Evolutionary conservation across 768 basidiomycete genomes (phyloP).

Genomic region (Termitomyces sp.): DNA sequence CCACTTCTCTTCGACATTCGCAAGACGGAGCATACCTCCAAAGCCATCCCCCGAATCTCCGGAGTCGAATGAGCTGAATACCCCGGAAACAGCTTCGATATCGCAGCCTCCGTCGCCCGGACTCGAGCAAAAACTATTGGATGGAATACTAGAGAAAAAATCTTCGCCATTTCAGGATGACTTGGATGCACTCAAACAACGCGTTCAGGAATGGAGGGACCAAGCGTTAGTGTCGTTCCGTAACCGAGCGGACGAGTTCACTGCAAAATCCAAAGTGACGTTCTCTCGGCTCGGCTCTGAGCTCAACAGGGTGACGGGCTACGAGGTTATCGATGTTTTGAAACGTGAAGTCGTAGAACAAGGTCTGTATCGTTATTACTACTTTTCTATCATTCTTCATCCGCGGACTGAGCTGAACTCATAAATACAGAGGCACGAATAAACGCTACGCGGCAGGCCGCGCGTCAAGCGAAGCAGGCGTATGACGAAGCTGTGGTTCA

Average conservation of each 20-base stretch:
- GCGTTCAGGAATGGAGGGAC: conserved; percentile 49
- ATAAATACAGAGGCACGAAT: conserved; percentile 65
- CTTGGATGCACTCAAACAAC: conserved; percentile 34
- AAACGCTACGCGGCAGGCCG: conserved; percentile 57
- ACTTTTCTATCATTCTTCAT: neutral
- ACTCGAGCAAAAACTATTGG: conserved; percentile 5
- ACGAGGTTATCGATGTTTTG: conserved; percentile 82
- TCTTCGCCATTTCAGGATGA: conserved; percentile 19
- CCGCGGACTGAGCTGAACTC: neutral
- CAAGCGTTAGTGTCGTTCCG: conserved; percentile 43
- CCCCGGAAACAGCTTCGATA: conserved; percentile 14
- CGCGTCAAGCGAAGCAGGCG: conserved; percentile 67
- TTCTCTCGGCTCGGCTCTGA: conserved; percentile 75
- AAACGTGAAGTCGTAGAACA: conserved; percentile 75
- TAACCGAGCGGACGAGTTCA: conserved; percentile 54
- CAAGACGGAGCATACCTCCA: conserved; percentile 28
- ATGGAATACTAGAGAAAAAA: conserved; percentile 11
- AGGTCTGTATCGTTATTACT: conserved; percentile 48
- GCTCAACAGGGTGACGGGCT: conserved; percentile 88
- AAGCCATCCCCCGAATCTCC: neutral
- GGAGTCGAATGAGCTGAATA: conserved; percentile 1
- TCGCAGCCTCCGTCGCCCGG: neutral
- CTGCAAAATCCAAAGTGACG: conserved; percentile 48
- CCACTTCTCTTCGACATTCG: conserved; percentile 24
- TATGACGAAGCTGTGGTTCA: conserved; percentile 77